Base-by-base conservation (phyloP, 2,329 filamentous ascomycete genomes). In the Zasmidium cellare region DNA sequence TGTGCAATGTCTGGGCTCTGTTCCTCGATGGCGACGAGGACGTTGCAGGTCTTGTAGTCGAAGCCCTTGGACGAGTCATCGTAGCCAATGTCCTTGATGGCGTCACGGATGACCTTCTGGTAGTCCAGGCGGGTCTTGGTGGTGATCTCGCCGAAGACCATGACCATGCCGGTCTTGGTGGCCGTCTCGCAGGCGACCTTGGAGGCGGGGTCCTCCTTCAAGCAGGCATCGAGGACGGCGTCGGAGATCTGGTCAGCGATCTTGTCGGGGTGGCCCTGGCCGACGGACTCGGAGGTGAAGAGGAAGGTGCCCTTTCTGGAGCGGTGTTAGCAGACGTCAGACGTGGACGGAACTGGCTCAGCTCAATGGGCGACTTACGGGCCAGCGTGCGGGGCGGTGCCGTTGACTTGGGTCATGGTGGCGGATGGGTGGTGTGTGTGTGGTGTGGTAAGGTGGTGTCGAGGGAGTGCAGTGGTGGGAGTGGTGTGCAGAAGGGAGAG, bases 31-130 rank as follows among this genome's bases (percentile, higher is more conserved):
- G 93, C 94, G 72, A 97, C 92, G 71, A 97, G 87, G 74, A 99
- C 86, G 84, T 97, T 97, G 84, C 90, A 93, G 70, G 94, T 99
- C 89, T 97, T 97, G 91, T 97, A 96, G 84, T 99, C 94, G 81
- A 99, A 99, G 65, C 94, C 94, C 88, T 99, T 99, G 72, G 85
- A 84, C 56, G 94, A 97, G 80, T 89, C 86, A 81, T 99, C 94
- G 81, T 97, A 99, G 72, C 94, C 94, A 75, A 99, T 99, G 76
- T 96, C 93, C 87, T 96, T 93, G 86, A 99, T 92, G 76, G 92
- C 87, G 66, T 87, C 80, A 78, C 94, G 93, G 78, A 99, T 91
- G 72, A 97, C 84, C 84, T 92, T 96, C 80, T 99, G 94, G 89
- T 97, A 99, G 85, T 99, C 94, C 71, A 97, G 83, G 69, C 82